A percentile compares a stretch with the other conserved stretches of the same genome.
phyloP scores from a whole-genome alignment of 768 basidiomycete species.

The Auricularia heimuer region DNA sequence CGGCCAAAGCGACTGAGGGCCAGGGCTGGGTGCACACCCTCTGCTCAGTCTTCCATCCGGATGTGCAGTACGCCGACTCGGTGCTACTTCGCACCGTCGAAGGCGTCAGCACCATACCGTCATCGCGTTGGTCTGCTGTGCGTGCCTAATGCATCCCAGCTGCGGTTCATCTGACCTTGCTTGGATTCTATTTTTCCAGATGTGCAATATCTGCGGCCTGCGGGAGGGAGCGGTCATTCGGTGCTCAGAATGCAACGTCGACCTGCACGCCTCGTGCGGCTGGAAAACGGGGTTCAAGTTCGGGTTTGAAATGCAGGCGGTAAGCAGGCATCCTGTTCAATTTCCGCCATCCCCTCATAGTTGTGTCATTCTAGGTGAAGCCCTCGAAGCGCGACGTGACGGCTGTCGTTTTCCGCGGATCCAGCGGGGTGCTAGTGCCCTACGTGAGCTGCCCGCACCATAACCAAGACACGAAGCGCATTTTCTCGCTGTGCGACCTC shows the following conservation, averaged over 20 bases:
- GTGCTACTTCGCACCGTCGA: constrained; percentile 68
- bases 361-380: constrained; percentile 46
- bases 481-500: constrained; percentile 78
- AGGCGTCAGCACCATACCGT: constrained; percentile 66
- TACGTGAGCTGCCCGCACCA: constrained; percentile 75
- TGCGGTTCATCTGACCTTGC: constrained; percentile 8
- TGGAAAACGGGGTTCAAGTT: constrained; percentile 78
- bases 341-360: neutral
- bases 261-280: constrained; percentile 86
- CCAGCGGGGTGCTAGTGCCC: constrained; percentile 69
- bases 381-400: constrained; percentile 61
- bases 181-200: constrained; percentile 29
- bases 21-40: constrained; percentile 88
- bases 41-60: constrained; percentile 81
- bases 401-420: constrained; percentile 62
- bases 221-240: constrained; percentile 69
- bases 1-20: constrained; percentile 85
- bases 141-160: constrained; percentile 19
- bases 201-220: constrained; percentile 65
- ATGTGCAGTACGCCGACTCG: constrained; percentile 75
- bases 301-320: constrained; percentile 85
- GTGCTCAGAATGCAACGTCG: constrained; percentile 71
- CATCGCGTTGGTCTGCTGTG: constrained; percentile 65
- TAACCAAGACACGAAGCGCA: constrained; percentile 39
- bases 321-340: constrained; percentile 4